phyloP scores from a whole-genome alignment of 345 rosid species.

The Gossypium longicalyx region DNA sequence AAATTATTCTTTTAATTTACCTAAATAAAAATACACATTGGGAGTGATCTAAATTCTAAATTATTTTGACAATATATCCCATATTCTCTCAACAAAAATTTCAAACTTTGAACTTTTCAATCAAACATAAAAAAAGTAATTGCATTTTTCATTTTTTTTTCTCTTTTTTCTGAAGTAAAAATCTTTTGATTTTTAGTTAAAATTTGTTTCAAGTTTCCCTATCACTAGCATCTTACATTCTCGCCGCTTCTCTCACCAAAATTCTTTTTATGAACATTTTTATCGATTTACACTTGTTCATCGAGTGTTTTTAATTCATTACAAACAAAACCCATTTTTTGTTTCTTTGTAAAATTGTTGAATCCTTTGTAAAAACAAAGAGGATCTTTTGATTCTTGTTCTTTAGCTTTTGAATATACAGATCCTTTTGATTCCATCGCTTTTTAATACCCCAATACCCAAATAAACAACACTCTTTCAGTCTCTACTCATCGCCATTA shows the following conservation, averaged over 20 bases:
- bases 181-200: not conserved
- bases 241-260: not conserved
- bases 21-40: no score
- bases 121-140: not conserved
- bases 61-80: not conserved
- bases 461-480: not conserved
- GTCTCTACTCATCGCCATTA: not conserved
- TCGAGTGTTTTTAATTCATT: not conserved
- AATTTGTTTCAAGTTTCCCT: not conserved
- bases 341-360: not conserved
- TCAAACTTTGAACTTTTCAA: not conserved
- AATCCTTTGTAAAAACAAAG: not conserved
- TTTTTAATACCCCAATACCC: constrained; percentile 3
- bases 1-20: no score
- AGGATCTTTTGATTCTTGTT: not conserved
- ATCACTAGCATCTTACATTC: not conserved
- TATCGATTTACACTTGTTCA: not conserved
- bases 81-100: not conserved
- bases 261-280: not conserved
- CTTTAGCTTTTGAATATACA: constrained; percentile 1
- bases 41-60: no score
- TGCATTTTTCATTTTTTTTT: not conserved
- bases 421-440: constrained; percentile 13
- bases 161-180: not conserved
- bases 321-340: not conserved